phyloP scores from a whole-genome alignment of 345 rosid species.

The Pistacia integerrima region DNA sequence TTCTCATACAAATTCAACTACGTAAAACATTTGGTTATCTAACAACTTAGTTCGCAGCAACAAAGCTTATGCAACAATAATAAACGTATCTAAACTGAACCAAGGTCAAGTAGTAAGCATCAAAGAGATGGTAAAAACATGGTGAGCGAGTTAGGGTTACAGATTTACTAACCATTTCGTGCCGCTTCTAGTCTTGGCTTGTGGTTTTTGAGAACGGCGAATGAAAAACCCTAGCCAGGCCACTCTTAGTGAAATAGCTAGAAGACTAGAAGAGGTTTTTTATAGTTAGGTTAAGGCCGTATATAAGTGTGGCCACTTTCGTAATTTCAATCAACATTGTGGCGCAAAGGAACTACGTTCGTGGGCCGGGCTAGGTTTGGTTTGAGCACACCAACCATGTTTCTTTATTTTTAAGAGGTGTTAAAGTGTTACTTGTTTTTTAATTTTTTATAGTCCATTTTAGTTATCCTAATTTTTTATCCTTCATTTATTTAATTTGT shows the following conservation, averaged over 20 bases:
- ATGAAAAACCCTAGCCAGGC: not conserved
- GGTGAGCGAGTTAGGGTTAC: not conserved
- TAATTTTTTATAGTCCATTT: no score
- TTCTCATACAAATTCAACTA: not conserved
- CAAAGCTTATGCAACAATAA: not conserved
- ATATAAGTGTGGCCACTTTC: not conserved
- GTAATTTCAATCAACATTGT: not conserved
- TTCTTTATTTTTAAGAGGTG: no score
- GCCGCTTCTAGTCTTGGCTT: slow-evolving; percentile 1
- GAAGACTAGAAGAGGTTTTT: not conserved
- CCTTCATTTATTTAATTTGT: no score
- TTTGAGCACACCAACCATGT: not conserved
- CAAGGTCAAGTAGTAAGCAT: not conserved
- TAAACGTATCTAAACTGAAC: not conserved
- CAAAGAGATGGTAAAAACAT: not conserved
- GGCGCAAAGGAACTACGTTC: not conserved
- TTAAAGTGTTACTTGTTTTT: no score
- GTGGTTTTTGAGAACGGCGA: slow-evolving; percentile 6
- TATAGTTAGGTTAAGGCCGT: slow-evolving; percentile 7
- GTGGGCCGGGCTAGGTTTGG: not conserved
- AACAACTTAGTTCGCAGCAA: not conserved
- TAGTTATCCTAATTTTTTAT: no score
- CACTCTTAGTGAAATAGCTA: not conserved
- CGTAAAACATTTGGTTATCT: not conserved
- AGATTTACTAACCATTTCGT: slow-evolving; percentile 14